phyloP scores from a whole-genome alignment of 371 early-diverging fungal species.

The Mucor indicus region DNA sequence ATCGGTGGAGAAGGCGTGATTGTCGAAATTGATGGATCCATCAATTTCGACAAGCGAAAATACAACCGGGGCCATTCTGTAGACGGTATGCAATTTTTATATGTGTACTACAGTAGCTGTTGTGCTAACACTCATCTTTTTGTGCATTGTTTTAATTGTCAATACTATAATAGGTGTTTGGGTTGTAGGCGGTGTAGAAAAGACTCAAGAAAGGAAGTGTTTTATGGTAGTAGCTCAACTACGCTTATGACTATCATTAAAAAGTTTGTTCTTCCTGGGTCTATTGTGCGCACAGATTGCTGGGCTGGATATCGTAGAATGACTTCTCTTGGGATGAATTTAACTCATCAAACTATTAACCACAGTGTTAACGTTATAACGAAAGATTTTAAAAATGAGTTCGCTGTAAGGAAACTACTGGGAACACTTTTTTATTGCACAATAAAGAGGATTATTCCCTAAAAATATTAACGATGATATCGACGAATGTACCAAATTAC shows the following conservation, averaged over 20 bases:
- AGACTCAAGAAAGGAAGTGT: background rate
- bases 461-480: too few relatives aligned
- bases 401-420: too few relatives aligned
- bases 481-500: too few relatives aligned
- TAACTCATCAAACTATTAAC: constrained; percentile 2
- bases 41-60: background rate
- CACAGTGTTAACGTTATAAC: too few relatives aligned
- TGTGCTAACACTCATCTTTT: too few relatives aligned
- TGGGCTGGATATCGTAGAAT: background rate
- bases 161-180: background rate
- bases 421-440: too few relatives aligned
- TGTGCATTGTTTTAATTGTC: too few relatives aligned
- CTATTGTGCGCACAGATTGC: background rate
- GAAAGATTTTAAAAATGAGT: too few relatives aligned
- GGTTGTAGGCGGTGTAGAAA: constrained; percentile 1
- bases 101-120: too few relatives aligned
- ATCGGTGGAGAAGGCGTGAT: background rate
- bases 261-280: background rate
- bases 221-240: background rate
- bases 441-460: too few relatives aligned
- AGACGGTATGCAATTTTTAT: background rate
- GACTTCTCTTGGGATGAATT: background rate
- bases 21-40: background rate
- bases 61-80: background rate
- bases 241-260: background rate